Percentiles rank a stretch among this genome's conserved stretches.
Conservation (phyloP, 2,329 filamentous ascomycete genomes). For the Fusarium sp. region DNA sequence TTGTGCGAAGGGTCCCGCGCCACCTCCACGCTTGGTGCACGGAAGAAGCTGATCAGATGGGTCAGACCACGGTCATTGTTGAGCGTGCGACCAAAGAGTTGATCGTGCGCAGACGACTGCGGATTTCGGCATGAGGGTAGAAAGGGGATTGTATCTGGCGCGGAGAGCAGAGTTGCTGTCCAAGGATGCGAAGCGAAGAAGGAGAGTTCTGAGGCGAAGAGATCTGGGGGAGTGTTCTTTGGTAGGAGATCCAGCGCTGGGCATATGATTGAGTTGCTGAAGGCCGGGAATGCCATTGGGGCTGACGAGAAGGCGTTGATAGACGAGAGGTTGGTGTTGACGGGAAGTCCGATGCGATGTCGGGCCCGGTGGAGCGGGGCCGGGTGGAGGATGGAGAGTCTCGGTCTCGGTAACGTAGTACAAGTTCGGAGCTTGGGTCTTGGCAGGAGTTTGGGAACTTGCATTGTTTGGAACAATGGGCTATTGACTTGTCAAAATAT, state of each 20-base stretch:
- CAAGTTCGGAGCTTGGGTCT: slow-evolving; percentile 26
- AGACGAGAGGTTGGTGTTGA: slow-evolving; percentile 15
- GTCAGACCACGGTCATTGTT: slow-evolving; percentile 48
- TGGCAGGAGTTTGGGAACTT: slow-evolving; percentile 17
- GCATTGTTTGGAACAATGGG: slow-evolving; percentile 28
- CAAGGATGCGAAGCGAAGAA: slow-evolving; percentile 57
- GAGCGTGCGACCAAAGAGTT: slow-evolving; percentile 55
- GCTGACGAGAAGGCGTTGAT: slow-evolving; percentile 34
- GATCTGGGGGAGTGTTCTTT: slow-evolving; percentile 43
- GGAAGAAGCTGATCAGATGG: slow-evolving; percentile 57
- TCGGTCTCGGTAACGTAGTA: slow-evolving; percentile 33
- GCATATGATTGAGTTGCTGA: slow-evolving; percentile 51
- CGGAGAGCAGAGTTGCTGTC: slow-evolving; percentile 53
- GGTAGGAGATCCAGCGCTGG: slow-evolving; percentile 52
- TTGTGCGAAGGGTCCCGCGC: slow-evolving; percentile 44
- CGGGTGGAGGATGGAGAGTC: slow-evolving; percentile 21
- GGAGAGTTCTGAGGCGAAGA: slow-evolving; percentile 50
- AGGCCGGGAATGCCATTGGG: slow-evolving; percentile 39
- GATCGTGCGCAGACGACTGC: slow-evolving; percentile 49
- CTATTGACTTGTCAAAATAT: neutral
- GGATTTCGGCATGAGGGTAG: slow-evolving; percentile 55
- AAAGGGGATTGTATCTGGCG: slow-evolving; percentile 51
- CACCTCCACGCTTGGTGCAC: slow-evolving; percentile 46
- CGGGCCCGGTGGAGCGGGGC: slow-evolving; percentile 29
- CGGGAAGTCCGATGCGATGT: slow-evolving; percentile 9